Evolutionary conservation across 352 stramenopile species (phyloP).

Genomic region (Aphanomyces euteiches): DNA sequence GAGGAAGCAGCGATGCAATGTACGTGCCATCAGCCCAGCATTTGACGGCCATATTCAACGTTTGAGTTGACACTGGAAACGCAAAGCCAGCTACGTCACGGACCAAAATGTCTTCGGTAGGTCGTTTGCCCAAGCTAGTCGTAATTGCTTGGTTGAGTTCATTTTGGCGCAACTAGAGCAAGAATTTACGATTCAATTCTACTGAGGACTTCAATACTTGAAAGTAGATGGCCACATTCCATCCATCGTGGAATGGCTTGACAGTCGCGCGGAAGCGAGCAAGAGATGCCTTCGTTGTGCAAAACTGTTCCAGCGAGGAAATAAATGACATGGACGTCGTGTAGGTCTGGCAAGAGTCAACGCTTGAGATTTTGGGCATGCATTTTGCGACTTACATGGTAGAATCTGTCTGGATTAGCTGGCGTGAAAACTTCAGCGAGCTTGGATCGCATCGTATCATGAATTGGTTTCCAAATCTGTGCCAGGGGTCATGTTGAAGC

Average conservation of each 20-base stretch:
- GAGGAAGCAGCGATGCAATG: background rate
- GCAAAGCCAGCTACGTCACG: background rate
- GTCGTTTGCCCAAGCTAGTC: slow-evolving; percentile 35
- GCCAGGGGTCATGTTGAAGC: background rate
- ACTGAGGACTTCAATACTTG: slow-evolving; percentile 34
- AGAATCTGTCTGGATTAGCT: slow-evolving; percentile 69
- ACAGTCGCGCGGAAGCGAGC: slow-evolving; percentile 62
- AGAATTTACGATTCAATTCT: background rate
- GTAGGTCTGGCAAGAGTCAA: slow-evolving; percentile 47
- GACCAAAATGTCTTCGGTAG: slow-evolving; percentile 15
- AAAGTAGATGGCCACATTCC: slow-evolving; percentile 87
- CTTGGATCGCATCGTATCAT: slow-evolving; percentile 59
- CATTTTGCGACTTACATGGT: slow-evolving; percentile 33
- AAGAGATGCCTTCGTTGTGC: slow-evolving; percentile 52
- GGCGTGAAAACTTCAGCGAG: slow-evolving; percentile 75
- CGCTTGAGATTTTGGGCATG: background rate
- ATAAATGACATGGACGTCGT: slow-evolving; percentile 74
- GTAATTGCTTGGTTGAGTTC: slow-evolving; percentile 53
- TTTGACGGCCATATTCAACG: slow-evolving; percentile 6
- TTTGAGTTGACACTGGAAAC: slow-evolving; percentile 20
- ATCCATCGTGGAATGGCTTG: slow-evolving; percentile 80
- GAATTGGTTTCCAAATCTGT: slow-evolving; percentile 72
- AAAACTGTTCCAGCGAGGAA: slow-evolving; percentile 52
- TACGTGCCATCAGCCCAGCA: slow-evolving; percentile 15
- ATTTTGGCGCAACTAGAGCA: slow-evolving; percentile 41